A percentile compares a stretch with the other conserved stretches of the same genome.
phyloP scores from a whole-genome alignment of 2,329 filamentous ascomycete genomes.

The Scedosporium dehoogii region DNA sequence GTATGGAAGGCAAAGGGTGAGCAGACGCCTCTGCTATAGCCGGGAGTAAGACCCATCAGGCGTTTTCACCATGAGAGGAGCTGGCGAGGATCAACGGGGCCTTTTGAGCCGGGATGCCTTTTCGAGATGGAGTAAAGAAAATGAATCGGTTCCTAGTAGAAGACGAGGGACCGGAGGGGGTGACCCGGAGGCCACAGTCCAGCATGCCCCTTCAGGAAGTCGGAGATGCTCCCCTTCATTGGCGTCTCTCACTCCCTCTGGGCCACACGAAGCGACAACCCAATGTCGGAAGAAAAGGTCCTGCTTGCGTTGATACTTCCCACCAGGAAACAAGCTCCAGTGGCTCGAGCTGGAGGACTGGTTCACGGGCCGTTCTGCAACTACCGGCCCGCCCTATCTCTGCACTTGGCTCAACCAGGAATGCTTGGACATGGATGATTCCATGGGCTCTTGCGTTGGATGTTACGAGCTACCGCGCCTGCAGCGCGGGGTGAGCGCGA shows the following conservation, averaged over 20 bases:
- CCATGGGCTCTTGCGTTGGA: neutral
- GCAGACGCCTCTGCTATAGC: neutral
- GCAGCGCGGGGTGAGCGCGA: neutral
- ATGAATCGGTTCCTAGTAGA: neutral
- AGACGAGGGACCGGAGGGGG: too few species aligned
- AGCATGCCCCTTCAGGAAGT: too few species aligned
- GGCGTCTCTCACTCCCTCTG: too few species aligned
- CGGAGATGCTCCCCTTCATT: too few species aligned
- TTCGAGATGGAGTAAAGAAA: neutral
- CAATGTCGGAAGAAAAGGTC: too few species aligned
- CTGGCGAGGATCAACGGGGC: neutral
- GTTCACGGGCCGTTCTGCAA: neutral
- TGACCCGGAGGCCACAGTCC: too few species aligned
- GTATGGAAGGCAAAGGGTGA: neutral
- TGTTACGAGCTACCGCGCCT: neutral
- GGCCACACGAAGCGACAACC: too few species aligned
- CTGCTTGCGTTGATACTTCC: too few species aligned
- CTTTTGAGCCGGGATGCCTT: neutral
- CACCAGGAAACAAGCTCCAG: neutral
- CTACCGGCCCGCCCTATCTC: neutral
- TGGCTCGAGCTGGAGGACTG: neutral
- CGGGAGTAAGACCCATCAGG: neutral
- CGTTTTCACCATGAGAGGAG: neutral
- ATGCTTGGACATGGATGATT: neutral
- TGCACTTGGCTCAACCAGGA: neutral